A percentile compares a stretch with the other conserved stretches of the same genome.
phyloP scores from a whole-genome alignment of 208 protist genomes.

The Acanthamoeba polyphaga region DNA sequence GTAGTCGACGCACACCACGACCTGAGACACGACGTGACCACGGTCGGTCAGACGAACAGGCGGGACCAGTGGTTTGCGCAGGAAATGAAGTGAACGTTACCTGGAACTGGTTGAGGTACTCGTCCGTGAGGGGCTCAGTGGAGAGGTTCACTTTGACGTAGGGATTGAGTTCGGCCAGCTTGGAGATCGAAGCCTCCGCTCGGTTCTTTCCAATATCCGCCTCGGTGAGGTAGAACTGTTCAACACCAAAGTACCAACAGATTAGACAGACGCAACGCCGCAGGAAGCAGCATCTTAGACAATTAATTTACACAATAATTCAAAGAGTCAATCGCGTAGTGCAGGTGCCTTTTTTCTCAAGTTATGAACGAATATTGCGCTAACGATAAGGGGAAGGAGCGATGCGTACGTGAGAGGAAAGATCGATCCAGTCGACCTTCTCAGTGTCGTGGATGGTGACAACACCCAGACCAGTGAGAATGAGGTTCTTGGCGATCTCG shows the following conservation, averaged over 20 bases:
- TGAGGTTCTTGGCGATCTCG: constrained; percentile 96
- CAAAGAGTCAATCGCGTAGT: background rate
- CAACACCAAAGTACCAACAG: background rate
- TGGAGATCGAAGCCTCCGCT: constrained; percentile 82
- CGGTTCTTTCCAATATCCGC: constrained; percentile 92
- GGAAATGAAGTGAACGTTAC: constrained; percentile 4
- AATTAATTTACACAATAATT: background rate
- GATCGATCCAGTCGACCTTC: constrained; percentile 86
- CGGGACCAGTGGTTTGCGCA: background rate
- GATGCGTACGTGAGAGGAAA: constrained; percentile 88
- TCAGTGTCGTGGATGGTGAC: constrained; percentile 93
- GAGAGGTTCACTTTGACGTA: constrained; percentile 88
- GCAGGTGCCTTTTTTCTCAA: no score
- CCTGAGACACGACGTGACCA: background rate
- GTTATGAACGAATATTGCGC: no score
- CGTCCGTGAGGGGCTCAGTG: constrained; percentile 82
- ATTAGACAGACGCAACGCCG: background rate
- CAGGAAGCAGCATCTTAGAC: no score
- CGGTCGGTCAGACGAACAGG: background rate
- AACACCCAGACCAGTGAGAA: constrained; percentile 93
- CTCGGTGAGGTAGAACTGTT: constrained; percentile 93
- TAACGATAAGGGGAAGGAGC: background rate
- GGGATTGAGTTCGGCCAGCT: constrained; percentile 93
- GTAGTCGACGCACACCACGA: constrained; percentile 49
- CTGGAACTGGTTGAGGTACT: constrained; percentile 82